Percentiles rank a stretch among this genome's conserved stretches.
phyloP scores from a whole-genome alignment of 805 yeast genomes.

The Pichia heedii region DNA sequence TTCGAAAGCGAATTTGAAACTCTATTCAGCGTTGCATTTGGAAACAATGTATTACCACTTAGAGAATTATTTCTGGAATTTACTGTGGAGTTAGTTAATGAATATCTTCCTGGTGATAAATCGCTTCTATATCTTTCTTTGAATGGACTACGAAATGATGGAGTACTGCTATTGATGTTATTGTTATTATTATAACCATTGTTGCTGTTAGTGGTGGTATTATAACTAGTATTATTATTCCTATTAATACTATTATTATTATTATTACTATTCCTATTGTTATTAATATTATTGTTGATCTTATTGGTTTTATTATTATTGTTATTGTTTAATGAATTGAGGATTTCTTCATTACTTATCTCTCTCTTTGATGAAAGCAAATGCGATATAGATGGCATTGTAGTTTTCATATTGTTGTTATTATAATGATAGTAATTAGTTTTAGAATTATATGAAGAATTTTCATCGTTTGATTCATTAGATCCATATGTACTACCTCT shows the following conservation, averaged over 20 bases:
- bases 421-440: too few relatives aligned
- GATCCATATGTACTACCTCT: conserved; percentile 2
- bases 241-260: neutral
- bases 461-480: conserved; percentile 12
- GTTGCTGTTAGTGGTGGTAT: neutral
- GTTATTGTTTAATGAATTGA: too few relatives aligned
- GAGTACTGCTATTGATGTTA: conserved; percentile 15
- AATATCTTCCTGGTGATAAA: neutral
- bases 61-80: conserved; percentile 2
- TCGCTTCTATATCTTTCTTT: conserved; percentile 35
- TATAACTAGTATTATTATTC: neutral
- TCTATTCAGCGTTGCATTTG: conserved; percentile 1
- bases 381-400: too few relatives aligned
- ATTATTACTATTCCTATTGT: too few relatives aligned
- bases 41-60: neutral
- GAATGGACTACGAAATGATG: conserved; percentile 62
- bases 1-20: conserved; percentile 9
- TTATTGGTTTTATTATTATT: too few relatives aligned
- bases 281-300: too few relatives aligned
- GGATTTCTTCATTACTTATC: too few relatives aligned
- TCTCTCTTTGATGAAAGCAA: too few relatives aligned
- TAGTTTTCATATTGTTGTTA: too few relatives aligned
- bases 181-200: neutral
- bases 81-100: conserved; percentile 12
- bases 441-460: conserved; percentile 6